A percentile compares a stretch with the other conserved stretches of the same genome.
These are phyloP conservation scores for Solioccasus polychromus DNA, from an alignment of 768 basidiomycete species.

Conservation along the genomic window DNA sequence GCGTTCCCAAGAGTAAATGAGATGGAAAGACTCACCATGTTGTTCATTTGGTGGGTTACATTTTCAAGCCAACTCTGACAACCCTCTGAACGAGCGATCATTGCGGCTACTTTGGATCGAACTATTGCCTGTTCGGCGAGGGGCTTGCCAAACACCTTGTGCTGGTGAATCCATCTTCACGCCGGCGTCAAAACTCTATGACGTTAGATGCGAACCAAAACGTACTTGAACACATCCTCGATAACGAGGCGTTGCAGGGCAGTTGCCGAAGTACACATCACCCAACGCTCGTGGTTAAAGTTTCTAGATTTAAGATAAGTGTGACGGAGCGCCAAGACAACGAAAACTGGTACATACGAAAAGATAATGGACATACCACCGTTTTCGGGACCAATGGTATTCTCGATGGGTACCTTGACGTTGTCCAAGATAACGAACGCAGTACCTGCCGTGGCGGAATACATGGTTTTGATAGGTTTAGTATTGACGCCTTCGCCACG, in stretches of 20 bases:
- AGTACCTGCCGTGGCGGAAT: background rate
- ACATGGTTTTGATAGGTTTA: background rate
- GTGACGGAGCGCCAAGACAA: background rate
- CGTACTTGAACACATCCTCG: slow-evolving; percentile 72
- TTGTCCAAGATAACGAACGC: background rate
- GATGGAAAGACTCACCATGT: slow-evolving; percentile 49
- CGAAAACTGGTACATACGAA: slow-evolving; percentile 26
- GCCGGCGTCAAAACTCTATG: too few species aligned
- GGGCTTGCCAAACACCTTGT: slow-evolving; percentile 77
- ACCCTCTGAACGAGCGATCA: slow-evolving; percentile 69
- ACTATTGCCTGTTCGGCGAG: slow-evolving; percentile 69
- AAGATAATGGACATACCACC: slow-evolving; percentile 47
- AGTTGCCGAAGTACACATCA: slow-evolving; percentile 61
- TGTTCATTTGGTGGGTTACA: slow-evolving; percentile 77
- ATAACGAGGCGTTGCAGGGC: slow-evolving; percentile 59
- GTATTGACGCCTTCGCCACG: background rate
- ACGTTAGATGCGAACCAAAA: background rate
- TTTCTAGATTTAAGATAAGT: slow-evolving; percentile 33
- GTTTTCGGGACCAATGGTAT: background rate
- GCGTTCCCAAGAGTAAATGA: slow-evolving; percentile 9
- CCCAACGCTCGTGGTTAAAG: slow-evolving; percentile 76
- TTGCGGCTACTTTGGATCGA: slow-evolving; percentile 69
- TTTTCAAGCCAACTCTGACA: slow-evolving; percentile 78
- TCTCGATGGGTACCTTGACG: background rate
- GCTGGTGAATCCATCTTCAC: slow-evolving; percentile 68